Percentiles rank a stretch among this genome's conserved stretches.
Evolutionary conservation across 371 early-diverging fungal genomes (phyloP).

Genomic region (Mucor racemosus): DNA sequence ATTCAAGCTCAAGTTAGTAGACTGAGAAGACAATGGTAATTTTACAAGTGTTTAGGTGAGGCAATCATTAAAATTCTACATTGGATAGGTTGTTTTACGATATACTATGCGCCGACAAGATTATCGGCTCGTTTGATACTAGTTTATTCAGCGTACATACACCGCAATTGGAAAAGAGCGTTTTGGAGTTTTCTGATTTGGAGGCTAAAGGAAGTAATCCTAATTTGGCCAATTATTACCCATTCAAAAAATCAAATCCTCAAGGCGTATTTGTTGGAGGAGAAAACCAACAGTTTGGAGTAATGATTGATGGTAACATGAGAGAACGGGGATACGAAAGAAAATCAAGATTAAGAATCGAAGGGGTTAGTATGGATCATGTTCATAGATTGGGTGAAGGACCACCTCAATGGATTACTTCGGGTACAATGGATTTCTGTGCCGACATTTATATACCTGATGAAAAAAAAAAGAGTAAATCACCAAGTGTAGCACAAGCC

Average conservation of each 20-base stretch:
- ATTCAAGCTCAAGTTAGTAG: slow-evolving; percentile 83
- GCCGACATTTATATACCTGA: slow-evolving; percentile 73
- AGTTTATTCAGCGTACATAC: slow-evolving; percentile 91
- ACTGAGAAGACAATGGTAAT: slow-evolving; percentile 87
- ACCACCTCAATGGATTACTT: slow-evolving; percentile 93
- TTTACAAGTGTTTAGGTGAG: background rate
- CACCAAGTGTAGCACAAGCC: slow-evolving; percentile 61
- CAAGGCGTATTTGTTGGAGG: slow-evolving; percentile 50
- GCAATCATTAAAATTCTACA: no score
- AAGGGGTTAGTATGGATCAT: slow-evolving; percentile 89
- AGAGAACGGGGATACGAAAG: slow-evolving; percentile 43
- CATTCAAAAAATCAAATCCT: slow-evolving; percentile 42
- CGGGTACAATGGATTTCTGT: slow-evolving; percentile 84
- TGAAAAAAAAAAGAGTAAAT: slow-evolving; percentile 47
- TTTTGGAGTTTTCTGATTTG: slow-evolving; percentile 32
- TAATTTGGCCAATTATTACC: slow-evolving; percentile 33
- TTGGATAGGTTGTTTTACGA: slow-evolving; percentile 75
- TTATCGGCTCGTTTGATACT: slow-evolving; percentile 92
- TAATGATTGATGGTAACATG: slow-evolving; percentile 42
- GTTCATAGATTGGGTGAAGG: slow-evolving; percentile 88
- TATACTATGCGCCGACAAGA: slow-evolving; percentile 82
- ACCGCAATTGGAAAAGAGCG: slow-evolving; percentile 67
- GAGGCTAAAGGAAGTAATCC: slow-evolving; percentile 35
- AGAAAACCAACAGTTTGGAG: slow-evolving; percentile 42
- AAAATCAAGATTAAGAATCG: slow-evolving; percentile 81